Evolutionary conservation across 2,329 filamentous ascomycete genomes (phyloP), one percentile per base, ranked within the genome.

Genomic region (Botryotinia convoluta): DNA sequence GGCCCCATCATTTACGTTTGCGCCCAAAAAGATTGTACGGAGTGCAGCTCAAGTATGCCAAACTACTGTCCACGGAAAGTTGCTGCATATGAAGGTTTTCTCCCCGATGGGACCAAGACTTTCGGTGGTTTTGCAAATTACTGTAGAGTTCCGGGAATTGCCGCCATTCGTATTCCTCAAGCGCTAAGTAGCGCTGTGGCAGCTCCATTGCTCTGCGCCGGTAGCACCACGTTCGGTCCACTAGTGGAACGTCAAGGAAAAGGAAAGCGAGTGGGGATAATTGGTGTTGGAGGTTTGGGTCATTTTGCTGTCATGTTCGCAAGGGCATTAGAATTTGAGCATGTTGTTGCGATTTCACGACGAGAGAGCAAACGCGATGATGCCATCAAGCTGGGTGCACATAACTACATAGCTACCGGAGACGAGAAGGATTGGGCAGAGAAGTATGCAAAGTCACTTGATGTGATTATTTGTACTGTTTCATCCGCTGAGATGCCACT

Each of bases 121-220:
- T 69, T 60, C n/a, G 67, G 67, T 44, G 67, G 67, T 26, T 69
- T 81, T 69, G 76, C 85, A 84, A 1, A 83, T 82, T 81, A 87
- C 74, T 85, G 86, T 79, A 85, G 90, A 32, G 86, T 85, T 0
- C 85, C 86, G 1, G 84, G 83, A 18, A 86, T 87, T 77, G 94
- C 93, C 76, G 85, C 85, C 60, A 86, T 89, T 77, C 86, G 86
- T 75, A 88, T 90, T 60, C 88, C 87, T 0, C 86, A 88, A 22
- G 80, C 79, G 0, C 81, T 90, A 16, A 81, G 84, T 14, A 84
- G 84, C 0, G 84, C 86, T 44, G 79, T 84, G 1, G 86, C 85
- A 0, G 88, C 92, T 1, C 92, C 93, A 1, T 89, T 95, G 84
- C 85, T 95, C 37, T 95, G 93, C 79, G 93, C 90, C 1, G 93